Evolutionary conservation across 192 early-diverging fungal species (phyloP).

Genomic region (Coemansia sp.): DNA sequence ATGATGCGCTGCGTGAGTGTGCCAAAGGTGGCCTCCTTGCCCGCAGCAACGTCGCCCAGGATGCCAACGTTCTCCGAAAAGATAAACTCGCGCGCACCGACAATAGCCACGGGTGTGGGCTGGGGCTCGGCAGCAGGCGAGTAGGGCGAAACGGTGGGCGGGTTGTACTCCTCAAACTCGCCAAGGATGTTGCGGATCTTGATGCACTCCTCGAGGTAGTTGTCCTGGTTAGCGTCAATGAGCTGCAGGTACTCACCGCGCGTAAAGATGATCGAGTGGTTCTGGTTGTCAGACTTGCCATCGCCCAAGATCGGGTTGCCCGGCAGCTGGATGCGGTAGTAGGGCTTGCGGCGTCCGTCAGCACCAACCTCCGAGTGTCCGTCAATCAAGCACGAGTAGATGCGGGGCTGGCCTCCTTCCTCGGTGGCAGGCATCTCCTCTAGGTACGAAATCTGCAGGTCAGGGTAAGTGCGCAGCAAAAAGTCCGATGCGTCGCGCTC

Average conservation of each 20-base stretch:
- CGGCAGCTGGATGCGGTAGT: slow-evolving; percentile 73
- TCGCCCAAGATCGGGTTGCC: slow-evolving; percentile 89
- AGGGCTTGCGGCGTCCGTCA: slow-evolving; percentile 75
- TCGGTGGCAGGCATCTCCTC: slow-evolving; percentile 65
- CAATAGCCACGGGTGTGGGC: slow-evolving; percentile 77
- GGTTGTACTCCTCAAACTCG: slow-evolving; percentile 80
- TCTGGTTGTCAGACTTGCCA: slow-evolving; percentile 90
- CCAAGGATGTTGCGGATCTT: slow-evolving; percentile 84
- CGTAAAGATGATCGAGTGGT: slow-evolving; percentile 78
- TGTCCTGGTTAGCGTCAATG: slow-evolving; percentile 89
- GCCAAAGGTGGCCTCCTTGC: slow-evolving; percentile 85
- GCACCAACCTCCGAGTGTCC: slow-evolving; percentile 66
- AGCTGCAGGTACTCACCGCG: slow-evolving; percentile 87
- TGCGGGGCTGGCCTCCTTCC: slow-evolving; percentile 60
- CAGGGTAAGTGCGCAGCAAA: slow-evolving; percentile 71
- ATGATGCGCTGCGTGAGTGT: slow-evolving; percentile 82
- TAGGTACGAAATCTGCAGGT: slow-evolving; percentile 77
- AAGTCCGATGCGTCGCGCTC: slow-evolving; percentile 76
- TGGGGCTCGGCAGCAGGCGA: slow-evolving; percentile 59
- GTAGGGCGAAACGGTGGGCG: slow-evolving; percentile 66
- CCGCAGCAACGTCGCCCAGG: slow-evolving; percentile 85
- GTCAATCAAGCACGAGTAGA: slow-evolving; percentile 71
- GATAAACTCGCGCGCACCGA: slow-evolving; percentile 83
- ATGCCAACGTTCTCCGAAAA: slow-evolving; percentile 83
- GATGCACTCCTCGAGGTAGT: slow-evolving; percentile 87